These are phyloP conservation scores for Chrysoporthe austroafricana DNA, from an alignment of 2,329 filamentous ascomycete genomes.

Conservation along the genomic window DNA sequence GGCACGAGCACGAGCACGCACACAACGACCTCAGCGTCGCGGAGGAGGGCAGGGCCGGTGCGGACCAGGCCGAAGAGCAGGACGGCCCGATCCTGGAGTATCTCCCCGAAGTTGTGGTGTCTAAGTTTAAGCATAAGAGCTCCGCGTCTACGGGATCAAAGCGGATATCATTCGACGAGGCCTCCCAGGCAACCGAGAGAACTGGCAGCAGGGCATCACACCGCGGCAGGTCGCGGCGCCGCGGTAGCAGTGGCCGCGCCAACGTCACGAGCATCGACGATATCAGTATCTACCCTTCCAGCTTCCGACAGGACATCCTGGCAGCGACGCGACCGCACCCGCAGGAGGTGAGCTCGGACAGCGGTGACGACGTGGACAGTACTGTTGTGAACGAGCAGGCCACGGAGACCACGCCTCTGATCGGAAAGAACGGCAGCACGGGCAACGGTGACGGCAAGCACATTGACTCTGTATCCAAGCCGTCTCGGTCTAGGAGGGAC, in stretches of 20 bases:
- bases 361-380: conserved; percentile 22
- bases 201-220: conserved; percentile 32
- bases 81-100: conserved; percentile 66
- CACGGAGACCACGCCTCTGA: conserved; percentile 46
- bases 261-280: conserved; percentile 70
- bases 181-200: conserved; percentile 38
- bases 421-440: conserved; percentile 32
- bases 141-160: conserved; percentile 31
- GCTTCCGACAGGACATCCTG: conserved; percentile 91
- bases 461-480: conserved; percentile 36
- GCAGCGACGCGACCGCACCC: conserved; percentile 71
- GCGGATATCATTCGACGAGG: conserved; percentile 29
- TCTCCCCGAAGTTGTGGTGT: conserved; percentile 65
- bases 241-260: conserved; percentile 54
- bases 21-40: conserved; percentile 45
- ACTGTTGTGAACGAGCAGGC: conserved; percentile 36
- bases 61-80: conserved; percentile 47
- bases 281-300: conserved; percentile 85
- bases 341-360: conserved; percentile 37
- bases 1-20: conserved; percentile 42
- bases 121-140: conserved; percentile 44
- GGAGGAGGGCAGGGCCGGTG: conserved; percentile 57
- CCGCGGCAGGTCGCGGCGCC: conserved; percentile 49
- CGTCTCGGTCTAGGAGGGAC: conserved; percentile 44
- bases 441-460: conserved; percentile 37